Conservation (phyloP, 768 basidiomycete species). For the Suillus clintonianus region DNA sequence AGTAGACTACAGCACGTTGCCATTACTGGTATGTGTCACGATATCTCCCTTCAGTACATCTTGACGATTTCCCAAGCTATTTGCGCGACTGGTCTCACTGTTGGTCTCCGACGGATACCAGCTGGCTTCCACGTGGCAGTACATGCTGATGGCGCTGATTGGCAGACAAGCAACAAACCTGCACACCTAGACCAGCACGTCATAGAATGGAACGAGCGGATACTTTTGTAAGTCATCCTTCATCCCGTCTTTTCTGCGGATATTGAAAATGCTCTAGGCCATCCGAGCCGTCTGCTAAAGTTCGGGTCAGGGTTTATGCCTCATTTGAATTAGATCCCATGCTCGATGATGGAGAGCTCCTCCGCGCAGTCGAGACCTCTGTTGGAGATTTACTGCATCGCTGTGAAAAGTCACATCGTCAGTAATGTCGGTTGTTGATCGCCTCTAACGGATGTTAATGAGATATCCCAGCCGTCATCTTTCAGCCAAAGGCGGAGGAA, state of each 20-base stretch:
- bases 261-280: background rate
- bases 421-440: background rate
- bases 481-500: background rate
- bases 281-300: background rate
- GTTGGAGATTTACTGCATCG: background rate
- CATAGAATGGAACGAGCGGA: background rate
- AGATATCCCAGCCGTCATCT: background rate
- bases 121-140: conserved; percentile 7
- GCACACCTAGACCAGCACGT: background rate
- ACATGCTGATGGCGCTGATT: background rate
- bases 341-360: background rate
- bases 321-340: conserved; percentile 1
- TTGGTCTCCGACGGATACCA: conserved; percentile 7
- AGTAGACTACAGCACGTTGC: too few relatives aligned
- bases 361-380: background rate
- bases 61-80: conserved; percentile 1
- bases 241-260: background rate
- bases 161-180: background rate
- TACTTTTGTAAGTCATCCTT: background rate
- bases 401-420: background rate
- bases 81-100: conserved; percentile 2
- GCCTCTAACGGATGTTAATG: background rate
- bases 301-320: background rate
- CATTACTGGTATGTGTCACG: too few relatives aligned
- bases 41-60: too few relatives aligned